These are phyloP conservation scores for Schizosaccharomyces octosporus DNA, from an alignment of 805 yeast species.

Conservation along the genomic window DNA sequence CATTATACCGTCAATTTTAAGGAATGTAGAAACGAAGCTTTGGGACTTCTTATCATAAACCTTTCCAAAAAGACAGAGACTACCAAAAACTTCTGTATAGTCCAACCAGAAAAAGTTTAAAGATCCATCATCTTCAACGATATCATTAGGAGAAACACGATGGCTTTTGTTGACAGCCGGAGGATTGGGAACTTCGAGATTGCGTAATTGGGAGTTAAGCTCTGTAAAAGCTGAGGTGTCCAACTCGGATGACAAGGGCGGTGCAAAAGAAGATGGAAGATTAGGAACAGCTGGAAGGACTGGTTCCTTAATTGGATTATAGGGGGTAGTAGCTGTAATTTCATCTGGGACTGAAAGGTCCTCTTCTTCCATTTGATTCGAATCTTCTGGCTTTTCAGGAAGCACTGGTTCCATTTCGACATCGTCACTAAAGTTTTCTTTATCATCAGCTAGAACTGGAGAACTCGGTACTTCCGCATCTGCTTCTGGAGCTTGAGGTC, in stretches of 20 bases:
- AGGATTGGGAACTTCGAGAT: neutral
- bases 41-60: conserved; percentile 20
- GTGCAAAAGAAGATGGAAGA: no score
- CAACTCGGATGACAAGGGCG: neutral
- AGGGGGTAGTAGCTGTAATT: neutral
- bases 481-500: neutral
- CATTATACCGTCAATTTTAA: conserved; percentile 43
- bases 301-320: no score
- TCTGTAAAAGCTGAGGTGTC: neutral
- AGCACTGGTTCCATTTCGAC: neutral
- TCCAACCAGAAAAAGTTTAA: conserved; percentile 79
- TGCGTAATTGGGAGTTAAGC: neutral
- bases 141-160: conserved; percentile 10
- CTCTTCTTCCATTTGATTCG: neutral
- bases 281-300: no score
- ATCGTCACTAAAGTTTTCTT: neutral
- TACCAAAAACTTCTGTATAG: conserved; percentile 49
- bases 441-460: neutral
- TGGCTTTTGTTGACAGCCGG: neutral
- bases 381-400: neutral
- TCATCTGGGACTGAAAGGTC: neutral
- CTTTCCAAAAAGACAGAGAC: conserved; percentile 60
- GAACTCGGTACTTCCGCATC: neutral
- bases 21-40: conserved; percentile 42
- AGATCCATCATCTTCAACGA: conserved; percentile 19